Evolutionary conservation across 73 alveolate species (phyloP).

Genomic region (Tetrahymena borealis): DNA sequence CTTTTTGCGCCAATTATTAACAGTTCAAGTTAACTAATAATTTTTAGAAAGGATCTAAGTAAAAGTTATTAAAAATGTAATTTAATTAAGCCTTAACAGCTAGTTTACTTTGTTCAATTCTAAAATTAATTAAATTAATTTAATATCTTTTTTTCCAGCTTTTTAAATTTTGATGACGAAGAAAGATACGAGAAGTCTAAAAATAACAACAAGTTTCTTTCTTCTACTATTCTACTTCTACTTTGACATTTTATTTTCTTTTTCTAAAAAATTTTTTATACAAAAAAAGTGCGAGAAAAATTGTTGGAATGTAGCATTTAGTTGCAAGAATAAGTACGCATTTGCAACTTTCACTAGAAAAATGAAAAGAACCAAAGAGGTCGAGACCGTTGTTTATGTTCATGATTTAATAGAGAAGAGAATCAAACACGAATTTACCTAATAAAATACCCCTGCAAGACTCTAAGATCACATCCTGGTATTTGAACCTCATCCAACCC

Average conservation of each 20-base stretch:
- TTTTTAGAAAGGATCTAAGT: not conserved
- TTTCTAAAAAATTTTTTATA: not conserved
- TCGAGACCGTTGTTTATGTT: slow-evolving; percentile 18
- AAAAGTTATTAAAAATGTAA: not conserved
- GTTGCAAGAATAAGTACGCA: slow-evolving; percentile 19
- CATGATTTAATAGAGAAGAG: slow-evolving; percentile 1
- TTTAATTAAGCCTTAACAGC: not conserved
- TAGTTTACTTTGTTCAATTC: not conserved
- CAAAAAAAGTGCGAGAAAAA: not conserved
- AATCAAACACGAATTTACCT: not conserved
- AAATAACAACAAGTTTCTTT: not conserved
- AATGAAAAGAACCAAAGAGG: slow-evolving; percentile 30
- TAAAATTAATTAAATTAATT: not conserved
- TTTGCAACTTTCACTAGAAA: slow-evolving; percentile 31
- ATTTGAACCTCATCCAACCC: slow-evolving; percentile 37
- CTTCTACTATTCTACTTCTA: not conserved
- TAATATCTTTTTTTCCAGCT: not conserved
- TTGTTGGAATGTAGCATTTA: slow-evolving; percentile 29
- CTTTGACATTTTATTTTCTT: not conserved
- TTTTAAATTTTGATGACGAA: not conserved
- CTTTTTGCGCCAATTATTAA: not conserved
- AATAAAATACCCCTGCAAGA: not conserved
- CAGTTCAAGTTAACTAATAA: not conserved
- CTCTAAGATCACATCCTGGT: slow-evolving; percentile 8
- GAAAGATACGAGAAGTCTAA: not conserved